Conservation (phyloP, 2,329 filamentous ascomycete species). For the Dendryphion nanum region DNA sequence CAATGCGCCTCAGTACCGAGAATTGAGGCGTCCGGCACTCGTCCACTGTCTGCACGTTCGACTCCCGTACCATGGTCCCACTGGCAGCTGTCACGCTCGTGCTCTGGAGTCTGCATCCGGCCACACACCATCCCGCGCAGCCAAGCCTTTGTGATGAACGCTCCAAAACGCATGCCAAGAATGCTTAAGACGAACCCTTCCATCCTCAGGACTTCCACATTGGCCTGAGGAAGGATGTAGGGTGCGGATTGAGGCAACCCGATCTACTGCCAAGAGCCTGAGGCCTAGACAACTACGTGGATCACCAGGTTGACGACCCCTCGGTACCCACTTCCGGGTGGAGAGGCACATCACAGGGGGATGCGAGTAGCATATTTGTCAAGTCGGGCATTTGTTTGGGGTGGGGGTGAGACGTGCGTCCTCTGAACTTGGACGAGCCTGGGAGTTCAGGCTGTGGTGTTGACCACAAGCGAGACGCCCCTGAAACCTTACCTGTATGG, state of each 20-base stretch:
- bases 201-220: slow-evolving; percentile 15
- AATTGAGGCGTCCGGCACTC: slow-evolving; percentile 3
- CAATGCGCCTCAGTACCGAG: too few species aligned
- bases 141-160: slow-evolving; percentile 23
- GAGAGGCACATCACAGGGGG: too few species aligned
- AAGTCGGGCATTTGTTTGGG: slow-evolving; percentile 1
- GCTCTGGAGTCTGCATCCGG: too few species aligned
- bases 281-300: too few species aligned
- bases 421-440: not conserved
- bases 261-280: slow-evolving; percentile 19
- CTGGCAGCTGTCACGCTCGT: not conserved
- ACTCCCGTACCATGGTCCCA: too few species aligned
- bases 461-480: slow-evolving; percentile 11
- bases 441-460: slow-evolving; percentile 7
- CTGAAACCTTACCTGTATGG: slow-evolving; percentile 14
- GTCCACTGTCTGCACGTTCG: not conserved
- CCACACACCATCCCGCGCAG: slow-evolving; percentile 18
- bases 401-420: slow-evolving; percentile 6
- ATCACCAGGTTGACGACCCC: too few species aligned
- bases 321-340: too few species aligned
- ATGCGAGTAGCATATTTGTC: slow-evolving; percentile 10
- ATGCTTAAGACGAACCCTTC: slow-evolving; percentile 18
- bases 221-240: slow-evolving; percentile 12
- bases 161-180: slow-evolving; percentile 27
- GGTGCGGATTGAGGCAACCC: slow-evolving; percentile 18